Evolutionary conservation across 1,284 basidiomycete genomes (phyloP), one percentile per base, ranked within the genome.

Genomic region (Malassezia cuniculi): DNA sequence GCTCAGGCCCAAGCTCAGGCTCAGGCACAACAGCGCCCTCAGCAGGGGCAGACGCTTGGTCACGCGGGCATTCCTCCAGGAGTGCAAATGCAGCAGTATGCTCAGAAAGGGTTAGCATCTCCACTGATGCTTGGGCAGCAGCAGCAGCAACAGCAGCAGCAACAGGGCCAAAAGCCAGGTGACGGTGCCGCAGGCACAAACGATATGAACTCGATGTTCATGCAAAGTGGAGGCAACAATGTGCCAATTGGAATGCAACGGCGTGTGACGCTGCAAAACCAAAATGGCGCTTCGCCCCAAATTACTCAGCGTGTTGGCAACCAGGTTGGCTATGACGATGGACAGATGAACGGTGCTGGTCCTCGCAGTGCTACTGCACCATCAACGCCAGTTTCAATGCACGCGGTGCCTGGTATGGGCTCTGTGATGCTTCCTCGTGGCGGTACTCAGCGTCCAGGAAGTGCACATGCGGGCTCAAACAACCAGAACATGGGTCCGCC

Each of bases 351-450:
- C 19, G 25, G 11, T 35, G 34, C 35, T 5, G 18, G 31, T 27
- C 3, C 10, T 9, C 27, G 31, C 17, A 39, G 35, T 35, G 48
- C 29, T 10, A 50, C 53, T 3, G 50, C 55, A n/a, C 56, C 56
- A 6, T 43, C 51, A n/a, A 46, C 37, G 12, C 38, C 43, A 12
- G 31, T 40, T 3, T n/a, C 43, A 9, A 25, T 30, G 34, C 43
- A 46, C 9, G 28, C 32, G 10, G 17, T 26, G 10, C 36, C 36
- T 20, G 28, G 47, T 16, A 46, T 49, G 39, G 42, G 52, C 21
- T 50, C 52, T 1, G 39, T 29, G 2, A 54, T 54, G 52, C 48
- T 52, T 33, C 39, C 49, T n/a, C 35, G 37, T 1, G 33, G 39
- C 2, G 52, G 34, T 11, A 5, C 47, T 12, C 48, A 54, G n/a